Base-by-base conservation (phyloP, 1,139 yeast genomes). In the Pichia cactophila region DNA sequence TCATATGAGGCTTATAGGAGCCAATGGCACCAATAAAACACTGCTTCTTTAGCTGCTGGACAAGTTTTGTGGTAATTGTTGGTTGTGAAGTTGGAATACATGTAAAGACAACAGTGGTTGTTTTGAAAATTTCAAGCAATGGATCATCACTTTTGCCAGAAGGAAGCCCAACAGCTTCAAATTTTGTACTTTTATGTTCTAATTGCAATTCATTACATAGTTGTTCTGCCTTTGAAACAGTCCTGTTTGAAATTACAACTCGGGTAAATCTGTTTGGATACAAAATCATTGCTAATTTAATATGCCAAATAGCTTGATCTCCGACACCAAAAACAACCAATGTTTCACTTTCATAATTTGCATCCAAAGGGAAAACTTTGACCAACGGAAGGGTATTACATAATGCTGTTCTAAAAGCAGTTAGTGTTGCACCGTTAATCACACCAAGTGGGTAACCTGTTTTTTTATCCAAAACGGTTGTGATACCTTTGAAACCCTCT, bases 361-460 rank as follows among this genome's bases (percentile, higher is more conserved):
- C 60, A 2, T 53, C 53, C 2, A 59, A 26, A 1, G 65, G 61
- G 39, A 75, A 64, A 2, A 68, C 69, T 48, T 69, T 71, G 12
- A 65, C 65, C 52, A 81, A 61, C 0, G 80, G 78, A 17, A 80
- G 61, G 9, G 76, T 68, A 33, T 80, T 73, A 28, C 82, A 80
- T 53, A 83, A 66, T 0, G 87, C 87, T 1, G 89, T 83, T 58
- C 88, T 69, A 56, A 82, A 81, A 0, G 85, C 87, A 1, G 89
- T 83, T 38, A 81, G 63, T 0, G 79, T 72, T 45, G 72, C 70
- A 3, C 85, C 87, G 58, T 80, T 81, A 41, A 82, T 61, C 4
- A 81, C 65, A 1, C 85, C 86, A 26, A 64, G 50, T 16, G 80
- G 63, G 35, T 67, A 67, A 1, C 88, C 89, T 23, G 75, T 73